Conservation (phyloP, 2,329 filamentous ascomycete species). For the Neofusicoccum cordaticola region DNA sequence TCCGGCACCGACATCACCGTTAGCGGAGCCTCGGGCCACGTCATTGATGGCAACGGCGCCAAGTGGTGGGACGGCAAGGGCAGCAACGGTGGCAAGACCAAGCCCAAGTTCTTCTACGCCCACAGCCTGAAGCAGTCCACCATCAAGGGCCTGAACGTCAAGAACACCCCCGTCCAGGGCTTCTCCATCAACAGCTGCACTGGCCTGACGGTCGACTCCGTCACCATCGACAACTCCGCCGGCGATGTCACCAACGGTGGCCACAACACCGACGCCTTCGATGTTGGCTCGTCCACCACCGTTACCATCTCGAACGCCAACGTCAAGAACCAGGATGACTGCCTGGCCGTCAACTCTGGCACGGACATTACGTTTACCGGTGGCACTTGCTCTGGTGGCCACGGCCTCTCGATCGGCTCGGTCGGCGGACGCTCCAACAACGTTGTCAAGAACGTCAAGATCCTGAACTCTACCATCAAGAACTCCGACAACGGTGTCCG, state of each 20-base stretch:
- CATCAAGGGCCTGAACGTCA: conserved; percentile 47
- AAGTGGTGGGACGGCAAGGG: conserved; percentile 48
- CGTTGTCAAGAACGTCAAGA: conserved; percentile 49
- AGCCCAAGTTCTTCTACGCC: conserved; percentile 22
- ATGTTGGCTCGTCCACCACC: conserved; percentile 45
- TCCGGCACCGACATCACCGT: conserved; percentile 42
- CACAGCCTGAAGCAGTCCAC: conserved; percentile 28
- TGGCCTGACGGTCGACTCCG: conserved; percentile 41
- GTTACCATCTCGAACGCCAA: conserved; percentile 47
- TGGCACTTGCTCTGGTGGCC: conserved; percentile 44
- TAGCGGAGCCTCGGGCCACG: conserved; percentile 33
- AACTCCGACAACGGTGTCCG: conserved; percentile 53
- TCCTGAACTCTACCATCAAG: conserved; percentile 45
- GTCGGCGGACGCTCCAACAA: conserved; percentile 53
- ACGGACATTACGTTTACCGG: conserved; percentile 22
- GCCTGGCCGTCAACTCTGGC: conserved; percentile 54
- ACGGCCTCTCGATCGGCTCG: conserved; percentile 55
- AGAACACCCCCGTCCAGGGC: conserved; percentile 54
- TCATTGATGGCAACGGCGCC: conserved; percentile 41
- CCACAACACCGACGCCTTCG: conserved; percentile 53
- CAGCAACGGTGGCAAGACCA: conserved; percentile 43
- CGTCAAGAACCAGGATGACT: conserved; percentile 56
- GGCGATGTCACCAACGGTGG: conserved; percentile 31
- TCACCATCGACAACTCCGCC: conserved; percentile 54
- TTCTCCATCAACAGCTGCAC: conserved; percentile 42